phyloP scores from a whole-genome alignment of 2,329 filamentous ascomycete species.

The Escovopsis weberi region DNA sequence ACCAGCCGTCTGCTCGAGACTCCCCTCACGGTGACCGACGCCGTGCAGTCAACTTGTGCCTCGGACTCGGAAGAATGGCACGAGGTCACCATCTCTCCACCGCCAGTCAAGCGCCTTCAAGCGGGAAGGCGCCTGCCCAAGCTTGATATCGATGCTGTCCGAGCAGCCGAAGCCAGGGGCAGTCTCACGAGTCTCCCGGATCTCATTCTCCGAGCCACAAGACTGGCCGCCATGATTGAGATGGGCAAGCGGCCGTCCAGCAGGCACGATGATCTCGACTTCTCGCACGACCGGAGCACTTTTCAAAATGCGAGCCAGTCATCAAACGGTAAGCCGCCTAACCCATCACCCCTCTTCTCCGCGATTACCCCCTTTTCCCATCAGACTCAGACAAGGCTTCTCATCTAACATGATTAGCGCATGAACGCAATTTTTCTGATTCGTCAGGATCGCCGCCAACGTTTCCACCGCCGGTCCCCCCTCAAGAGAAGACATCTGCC shows the following conservation, averaged over 20 bases:
- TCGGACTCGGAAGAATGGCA: conserved; percentile 23
- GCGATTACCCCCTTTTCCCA: background rate
- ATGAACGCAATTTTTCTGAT: conserved; percentile 35
- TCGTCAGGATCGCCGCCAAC: conserved; percentile 52
- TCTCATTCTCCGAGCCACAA: conserved; percentile 76
- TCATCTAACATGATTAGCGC: conserved; percentile 11
- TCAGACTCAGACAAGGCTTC: background rate
- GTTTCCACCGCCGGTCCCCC: conserved; percentile 47
- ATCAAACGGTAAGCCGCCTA: conserved; percentile 19
- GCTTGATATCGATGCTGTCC: conserved; percentile 69
- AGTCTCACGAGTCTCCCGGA: conserved; percentile 88
- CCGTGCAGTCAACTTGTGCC: conserved; percentile 34
- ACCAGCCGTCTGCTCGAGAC: conserved; percentile 16
- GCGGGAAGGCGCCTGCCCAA: conserved; percentile 52
- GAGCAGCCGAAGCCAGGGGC: conserved; percentile 67
- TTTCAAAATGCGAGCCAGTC: conserved; percentile 24
- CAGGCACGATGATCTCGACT: conserved; percentile 38
- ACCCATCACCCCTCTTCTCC: background rate
- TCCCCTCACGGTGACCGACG: conserved; percentile 33
- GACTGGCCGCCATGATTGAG: conserved; percentile 76
- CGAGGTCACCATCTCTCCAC: conserved; percentile 15
- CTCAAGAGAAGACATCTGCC: conserved; percentile 16
- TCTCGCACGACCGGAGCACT: conserved; percentile 28
- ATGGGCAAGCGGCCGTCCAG: conserved; percentile 55
- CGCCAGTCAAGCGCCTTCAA: conserved; percentile 31